Base-by-base conservation (phyloP, 352 stramenopile genomes). In the Globisporangium irregulare region DNA sequence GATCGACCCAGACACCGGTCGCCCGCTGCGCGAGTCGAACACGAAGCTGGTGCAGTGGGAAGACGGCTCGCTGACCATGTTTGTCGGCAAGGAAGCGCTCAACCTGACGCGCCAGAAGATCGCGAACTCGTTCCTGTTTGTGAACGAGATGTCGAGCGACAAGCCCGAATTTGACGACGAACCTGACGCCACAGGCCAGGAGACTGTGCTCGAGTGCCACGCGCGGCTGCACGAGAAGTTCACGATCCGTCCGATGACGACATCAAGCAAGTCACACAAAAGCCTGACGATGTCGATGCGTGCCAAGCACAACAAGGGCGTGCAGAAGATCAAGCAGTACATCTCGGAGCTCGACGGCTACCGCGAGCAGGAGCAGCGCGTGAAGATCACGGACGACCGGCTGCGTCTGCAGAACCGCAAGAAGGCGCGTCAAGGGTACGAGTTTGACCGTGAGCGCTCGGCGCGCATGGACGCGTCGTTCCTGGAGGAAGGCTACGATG, bases 261-360 rank as follows among this genome's bases (percentile, higher is more conserved):
- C 82, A 14, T 75, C 79, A 32, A 93, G 83, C 65, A 93, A 92
- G 73, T 94, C 88, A 29, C 88, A 95, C 77, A 90, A 91, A 72
- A 93, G 85, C 64, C 75, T 95, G 18, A 95, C 84, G 61, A 94
- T 95, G 88, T 94, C 88, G 50, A 93, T 95, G 86, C 86, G 88
- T 10, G 88, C 88, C 48, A 92, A 93, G 64, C 88, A 95, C 76
- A 95, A 94, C 79, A 95, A 95, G 78, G 88, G 82, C 36, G 81
- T 93, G 53, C 85, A 94, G 69, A 90, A 90, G 66, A 80, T 94
- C 59, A 93, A 95, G 74, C 70, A 92, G 50, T 94, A 95, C 71
- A 91, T 95, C 59, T 94, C 86, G 3, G 88, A 95, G 67, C 65
- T 94, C 32, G 86, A 94, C 58, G 86, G 86, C n/a, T 84, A 89